These are phyloP conservation scores for Aspergillus fructus DNA, from an alignment of 2,329 filamentous ascomycete species.

Conservation along the genomic window DNA sequence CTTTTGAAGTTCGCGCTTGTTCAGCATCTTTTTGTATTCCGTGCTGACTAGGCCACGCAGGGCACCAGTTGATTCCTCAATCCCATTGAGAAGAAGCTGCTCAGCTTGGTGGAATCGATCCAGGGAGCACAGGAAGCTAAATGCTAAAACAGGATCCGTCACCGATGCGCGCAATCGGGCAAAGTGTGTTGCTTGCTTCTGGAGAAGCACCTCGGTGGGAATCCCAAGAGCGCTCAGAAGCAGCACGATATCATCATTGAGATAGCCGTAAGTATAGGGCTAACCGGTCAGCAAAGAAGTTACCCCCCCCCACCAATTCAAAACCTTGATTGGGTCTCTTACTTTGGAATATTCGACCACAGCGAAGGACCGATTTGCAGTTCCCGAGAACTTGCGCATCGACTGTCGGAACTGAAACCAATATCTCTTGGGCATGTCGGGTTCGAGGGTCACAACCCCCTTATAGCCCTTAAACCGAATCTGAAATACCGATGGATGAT, in stretches of 20 bases:
- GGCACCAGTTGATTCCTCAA: neutral
- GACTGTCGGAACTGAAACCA: neutral
- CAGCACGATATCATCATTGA: slow-evolving; percentile 1
- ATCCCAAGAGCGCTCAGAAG: neutral
- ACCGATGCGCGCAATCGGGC: neutral
- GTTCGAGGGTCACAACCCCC: neutral
- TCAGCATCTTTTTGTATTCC: neutral
- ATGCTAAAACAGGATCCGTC: neutral
- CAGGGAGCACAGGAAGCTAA: neutral
- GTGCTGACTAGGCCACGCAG: neutral
- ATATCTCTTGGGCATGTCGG: neutral
- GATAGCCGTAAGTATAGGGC: neutral
- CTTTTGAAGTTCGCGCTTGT: neutral
- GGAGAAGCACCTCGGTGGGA: neutral
- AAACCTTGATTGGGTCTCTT: neutral
- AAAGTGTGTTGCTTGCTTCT: neutral
- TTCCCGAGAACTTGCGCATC: neutral
- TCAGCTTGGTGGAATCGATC: neutral
- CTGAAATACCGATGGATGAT: neutral
- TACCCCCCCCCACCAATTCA: neutral
- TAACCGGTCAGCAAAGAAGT: neutral
- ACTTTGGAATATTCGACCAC: neutral
- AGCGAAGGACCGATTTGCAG: neutral
- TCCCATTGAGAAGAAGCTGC: neutral
- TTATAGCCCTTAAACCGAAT: neutral